These are phyloP conservation scores for Venturia carpophila DNA, from an alignment of 2,329 filamentous ascomycete genomes.

Conservation along the genomic window DNA sequence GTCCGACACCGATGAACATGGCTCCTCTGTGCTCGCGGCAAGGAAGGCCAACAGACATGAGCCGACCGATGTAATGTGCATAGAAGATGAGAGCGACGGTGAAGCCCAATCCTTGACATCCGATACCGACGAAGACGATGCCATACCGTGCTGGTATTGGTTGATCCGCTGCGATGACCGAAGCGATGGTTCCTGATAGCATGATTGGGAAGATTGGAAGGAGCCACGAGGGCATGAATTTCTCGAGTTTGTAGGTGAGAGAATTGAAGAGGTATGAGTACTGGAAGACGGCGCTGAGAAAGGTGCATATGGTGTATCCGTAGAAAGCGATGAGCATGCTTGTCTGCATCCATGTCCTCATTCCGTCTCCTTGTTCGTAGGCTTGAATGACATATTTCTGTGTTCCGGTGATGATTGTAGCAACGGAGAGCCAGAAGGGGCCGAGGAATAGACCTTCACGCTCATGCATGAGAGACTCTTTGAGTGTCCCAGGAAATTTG, in stretches of 20 bases:
- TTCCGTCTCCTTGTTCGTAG: slow-evolving; percentile 32
- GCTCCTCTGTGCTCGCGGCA: slow-evolving; percentile 35
- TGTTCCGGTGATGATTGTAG: slow-evolving; percentile 59
- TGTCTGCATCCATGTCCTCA: slow-evolving; percentile 43
- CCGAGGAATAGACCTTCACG: slow-evolving; percentile 66
- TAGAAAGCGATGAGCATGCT: slow-evolving; percentile 61
- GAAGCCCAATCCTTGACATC: slow-evolving; percentile 41
- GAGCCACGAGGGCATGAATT: slow-evolving; percentile 37
- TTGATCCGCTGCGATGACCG: slow-evolving; percentile 28
- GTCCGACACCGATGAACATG: slow-evolving; percentile 48
- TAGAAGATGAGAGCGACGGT: slow-evolving; percentile 39
- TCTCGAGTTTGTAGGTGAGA: slow-evolving; percentile 31
- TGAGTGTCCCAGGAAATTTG: slow-evolving; percentile 48
- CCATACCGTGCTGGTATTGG: slow-evolving; percentile 27
- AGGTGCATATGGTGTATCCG: slow-evolving; percentile 55
- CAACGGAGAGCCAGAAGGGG: slow-evolving; percentile 61
- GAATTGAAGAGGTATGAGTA: slow-evolving; percentile 33
- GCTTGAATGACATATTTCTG: slow-evolving; percentile 57
- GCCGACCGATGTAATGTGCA: slow-evolving; percentile 35
- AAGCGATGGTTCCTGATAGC: slow-evolving; percentile 33
- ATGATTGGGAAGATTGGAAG: slow-evolving; percentile 30
- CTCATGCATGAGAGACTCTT: slow-evolving; percentile 52
- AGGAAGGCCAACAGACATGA: slow-evolving; percentile 39
- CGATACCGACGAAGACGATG: slow-evolving; percentile 38
- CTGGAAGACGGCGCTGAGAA: slow-evolving; percentile 47